These are phyloP conservation scores for Suillus subaureus DNA, from an alignment of 768 basidiomycete genomes.

Conservation along the genomic window DNA sequence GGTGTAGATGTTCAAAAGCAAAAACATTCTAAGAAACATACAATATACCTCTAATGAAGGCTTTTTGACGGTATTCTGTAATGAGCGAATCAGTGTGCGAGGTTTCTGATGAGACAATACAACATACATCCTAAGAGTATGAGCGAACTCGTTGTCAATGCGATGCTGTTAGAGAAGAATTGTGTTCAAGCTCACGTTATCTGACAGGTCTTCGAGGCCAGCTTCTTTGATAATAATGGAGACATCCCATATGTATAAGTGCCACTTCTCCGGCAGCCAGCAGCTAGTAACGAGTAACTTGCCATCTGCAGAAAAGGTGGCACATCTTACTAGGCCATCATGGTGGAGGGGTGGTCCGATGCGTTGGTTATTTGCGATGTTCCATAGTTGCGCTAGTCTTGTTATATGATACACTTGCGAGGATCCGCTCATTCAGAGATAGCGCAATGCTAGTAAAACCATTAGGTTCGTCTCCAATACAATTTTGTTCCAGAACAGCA, in stretches of 20 bases:
- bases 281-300: background rate
- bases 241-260: background rate
- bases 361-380: too few relatives aligned
- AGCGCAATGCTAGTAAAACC: background rate
- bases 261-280: too few relatives aligned
- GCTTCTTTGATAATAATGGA: background rate
- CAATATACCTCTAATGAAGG: background rate
- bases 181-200: background rate
- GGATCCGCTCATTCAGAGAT: too few relatives aligned
- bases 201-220: background rate
- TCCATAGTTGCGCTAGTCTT: too few relatives aligned
- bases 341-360: too few relatives aligned
- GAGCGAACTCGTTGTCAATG: background rate
- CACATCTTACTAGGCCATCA: background rate
- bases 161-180: background rate
- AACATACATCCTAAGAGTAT: background rate
- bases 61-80: background rate
- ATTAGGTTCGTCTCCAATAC: background rate
- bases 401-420: too few relatives aligned
- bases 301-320: background rate
- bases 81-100: background rate
- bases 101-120: background rate
- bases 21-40: background rate
- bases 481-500: background rate
- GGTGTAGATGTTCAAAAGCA: background rate